Conservation (phyloP, 2,329 filamentous ascomycete species). For the Colletotrichum melonis region DNA sequence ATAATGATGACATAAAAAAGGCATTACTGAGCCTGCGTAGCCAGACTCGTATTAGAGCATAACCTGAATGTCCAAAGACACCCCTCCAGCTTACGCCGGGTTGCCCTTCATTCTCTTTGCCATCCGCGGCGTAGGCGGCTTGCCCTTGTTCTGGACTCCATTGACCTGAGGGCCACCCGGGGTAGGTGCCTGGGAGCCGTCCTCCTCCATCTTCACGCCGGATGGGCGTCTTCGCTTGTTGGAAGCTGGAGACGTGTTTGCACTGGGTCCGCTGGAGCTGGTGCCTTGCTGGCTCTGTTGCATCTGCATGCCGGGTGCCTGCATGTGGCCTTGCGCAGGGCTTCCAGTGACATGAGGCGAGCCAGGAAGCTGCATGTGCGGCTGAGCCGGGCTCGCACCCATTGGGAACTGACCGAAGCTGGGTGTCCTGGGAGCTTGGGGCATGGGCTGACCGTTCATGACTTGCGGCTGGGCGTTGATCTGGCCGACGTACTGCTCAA, state of each 20-base stretch:
- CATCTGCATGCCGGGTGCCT: constrained; percentile 73
- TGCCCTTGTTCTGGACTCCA: constrained; percentile 60
- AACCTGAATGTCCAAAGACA: constrained; percentile 22
- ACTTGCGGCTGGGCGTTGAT: constrained; percentile 53
- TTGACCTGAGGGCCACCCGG: constrained; percentile 62
- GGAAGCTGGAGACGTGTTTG: constrained; percentile 73
- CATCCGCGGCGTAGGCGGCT: constrained; percentile 69
- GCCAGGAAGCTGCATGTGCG: constrained; percentile 71
- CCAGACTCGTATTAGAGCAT: constrained; percentile 27
- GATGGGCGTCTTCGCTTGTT: constrained; percentile 70
- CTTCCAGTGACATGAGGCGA: constrained; percentile 70
- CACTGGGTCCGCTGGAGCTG: constrained; percentile 73
- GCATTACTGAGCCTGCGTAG: constrained; percentile 35
- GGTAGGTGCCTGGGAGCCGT: constrained; percentile 61
- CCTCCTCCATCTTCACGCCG: constrained; percentile 68
- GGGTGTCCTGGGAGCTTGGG: constrained; percentile 63
- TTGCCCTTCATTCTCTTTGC: constrained; percentile 65
- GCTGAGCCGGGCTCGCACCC: constrained; percentile 68
- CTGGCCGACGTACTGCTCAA: constrained; percentile 69
- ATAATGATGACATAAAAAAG: constrained; percentile 45
- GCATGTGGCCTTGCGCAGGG: constrained; percentile 71
- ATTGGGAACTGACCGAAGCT: constrained; percentile 69
- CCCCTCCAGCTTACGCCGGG: constrained; percentile 42
- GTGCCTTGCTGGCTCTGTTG: constrained; percentile 77
- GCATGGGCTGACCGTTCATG: constrained; percentile 62